Evolutionary conservation across 2,329 filamentous ascomycete species (phyloP).

Genomic region (Annulohypoxylon truncatum): DNA sequence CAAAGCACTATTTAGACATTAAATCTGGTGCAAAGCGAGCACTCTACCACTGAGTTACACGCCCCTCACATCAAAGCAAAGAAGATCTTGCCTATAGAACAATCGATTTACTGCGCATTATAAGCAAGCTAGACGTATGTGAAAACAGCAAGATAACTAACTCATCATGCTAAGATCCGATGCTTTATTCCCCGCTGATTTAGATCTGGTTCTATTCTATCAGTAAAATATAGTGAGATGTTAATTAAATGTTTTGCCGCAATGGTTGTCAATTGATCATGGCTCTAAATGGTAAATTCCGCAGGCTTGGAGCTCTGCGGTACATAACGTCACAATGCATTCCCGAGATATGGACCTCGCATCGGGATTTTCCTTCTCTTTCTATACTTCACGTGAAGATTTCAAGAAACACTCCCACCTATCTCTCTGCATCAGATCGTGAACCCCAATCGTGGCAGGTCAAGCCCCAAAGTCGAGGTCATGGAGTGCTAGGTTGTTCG

Average conservation of each 20-base stretch:
- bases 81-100: too few relatives aligned
- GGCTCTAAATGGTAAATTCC: neutral
- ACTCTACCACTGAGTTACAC: conserved; percentile 42
- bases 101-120: too few relatives aligned
- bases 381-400: neutral
- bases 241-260: too few relatives aligned
- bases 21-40: conserved; percentile 36
- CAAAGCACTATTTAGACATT: neutral
- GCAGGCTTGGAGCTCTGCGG: neutral
- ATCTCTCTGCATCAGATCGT: neutral
- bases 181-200: too few relatives aligned
- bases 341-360: neutral
- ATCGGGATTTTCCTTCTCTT: neutral
- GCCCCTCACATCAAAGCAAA: conserved; percentile 7
- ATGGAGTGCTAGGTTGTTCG: neutral
- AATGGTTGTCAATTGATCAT: too few relatives aligned
- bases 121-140: too few relatives aligned
- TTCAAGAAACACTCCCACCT: too few relatives aligned
- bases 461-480: neutral
- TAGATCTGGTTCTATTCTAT: too few relatives aligned
- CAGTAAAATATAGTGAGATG: neutral
- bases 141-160: too few relatives aligned
- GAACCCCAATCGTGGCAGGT: neutral
- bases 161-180: too few relatives aligned
- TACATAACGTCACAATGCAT: neutral